phyloP scores from a whole-genome alignment of 306 rosid genomes.

The Alnus glutinosa region DNA sequence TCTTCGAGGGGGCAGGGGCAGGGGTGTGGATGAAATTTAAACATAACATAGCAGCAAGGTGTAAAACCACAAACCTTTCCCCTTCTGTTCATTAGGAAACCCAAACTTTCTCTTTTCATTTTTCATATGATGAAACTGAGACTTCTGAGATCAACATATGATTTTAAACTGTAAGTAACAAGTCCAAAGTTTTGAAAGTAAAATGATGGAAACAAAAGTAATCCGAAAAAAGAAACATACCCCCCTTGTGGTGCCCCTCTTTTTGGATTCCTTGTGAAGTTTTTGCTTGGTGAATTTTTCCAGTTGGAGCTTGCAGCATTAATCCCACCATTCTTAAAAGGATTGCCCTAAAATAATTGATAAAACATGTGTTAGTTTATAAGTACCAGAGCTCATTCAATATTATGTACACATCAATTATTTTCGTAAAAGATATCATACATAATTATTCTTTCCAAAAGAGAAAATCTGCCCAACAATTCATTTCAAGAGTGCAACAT shows the following conservation, averaged over 20 bases:
- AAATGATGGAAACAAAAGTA: slow-evolving; percentile 16
- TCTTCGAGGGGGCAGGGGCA: too few relatives aligned
- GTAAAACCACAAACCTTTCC: slow-evolving; percentile 61
- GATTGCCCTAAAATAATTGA: slow-evolving; percentile 52
- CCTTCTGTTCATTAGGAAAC: slow-evolving; percentile 38
- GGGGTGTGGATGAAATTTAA: background rate
- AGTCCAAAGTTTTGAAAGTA: slow-evolving; percentile 5
- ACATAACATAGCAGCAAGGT: slow-evolving; percentile 13
- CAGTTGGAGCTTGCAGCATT: slow-evolving; percentile 49
- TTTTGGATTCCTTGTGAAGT: slow-evolving; percentile 49
- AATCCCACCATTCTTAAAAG: slow-evolving; percentile 32
- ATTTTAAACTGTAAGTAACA: slow-evolving; percentile 18
- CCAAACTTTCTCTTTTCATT: slow-evolving; percentile 47
- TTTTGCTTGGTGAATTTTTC: slow-evolving; percentile 50
- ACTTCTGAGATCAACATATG: slow-evolving; percentile 66
- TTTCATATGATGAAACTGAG: slow-evolving; percentile 52
- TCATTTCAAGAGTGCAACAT: slow-evolving; percentile 2
- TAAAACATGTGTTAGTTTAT: slow-evolving; percentile 14
- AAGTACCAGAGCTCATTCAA: slow-evolving; percentile 11
- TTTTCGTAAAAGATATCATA: background rate
- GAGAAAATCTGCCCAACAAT: slow-evolving; percentile 15
- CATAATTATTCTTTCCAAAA: background rate
- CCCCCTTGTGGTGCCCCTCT: slow-evolving; percentile 51
- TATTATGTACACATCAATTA: background rate
- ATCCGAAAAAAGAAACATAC: slow-evolving; percentile 31